Conservation (phyloP, 495 filamentous ascomycete genomes). For the Clavariopsis aquatica region DNA sequence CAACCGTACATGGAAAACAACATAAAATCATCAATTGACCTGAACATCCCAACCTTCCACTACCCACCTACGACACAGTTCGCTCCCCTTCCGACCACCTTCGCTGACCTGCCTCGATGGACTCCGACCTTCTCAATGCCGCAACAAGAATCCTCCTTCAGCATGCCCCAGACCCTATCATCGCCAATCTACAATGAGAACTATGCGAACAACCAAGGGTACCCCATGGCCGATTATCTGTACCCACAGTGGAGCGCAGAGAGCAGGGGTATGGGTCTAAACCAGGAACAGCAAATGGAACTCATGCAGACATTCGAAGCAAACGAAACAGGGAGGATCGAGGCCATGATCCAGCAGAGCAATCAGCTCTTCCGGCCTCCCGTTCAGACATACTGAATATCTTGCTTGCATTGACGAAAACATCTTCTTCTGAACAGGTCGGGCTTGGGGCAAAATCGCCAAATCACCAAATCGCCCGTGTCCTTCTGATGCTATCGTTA, state of each 20-base stretch:
- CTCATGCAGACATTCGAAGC: conserved; percentile 47
- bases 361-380: conserved; percentile 34
- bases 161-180: conserved; percentile 25
- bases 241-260: conserved; percentile 36
- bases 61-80: conserved; percentile 41
- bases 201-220: conserved; percentile 32
- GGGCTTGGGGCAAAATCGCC: too few species aligned
- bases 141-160: conserved; percentile 30
- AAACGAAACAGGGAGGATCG: conserved; percentile 38
- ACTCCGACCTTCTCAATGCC: conserved; percentile 36
- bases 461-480: too few species aligned
- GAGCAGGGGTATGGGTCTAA: conserved; percentile 40
- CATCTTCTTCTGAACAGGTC: too few species aligned
- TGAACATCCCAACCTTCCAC: conserved; percentile 19
- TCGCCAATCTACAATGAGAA: conserved; percentile 34
- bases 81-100: conserved; percentile 41
- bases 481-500: too few species aligned
- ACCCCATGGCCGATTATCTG: conserved; percentile 35
- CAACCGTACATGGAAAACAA: conserved; percentile 26
- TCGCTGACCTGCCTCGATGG: conserved; percentile 41
- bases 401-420: neutral
- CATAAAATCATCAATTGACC: conserved; percentile 23
- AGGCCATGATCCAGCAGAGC: conserved; percentile 40
- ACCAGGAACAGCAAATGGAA: conserved; percentile 45
- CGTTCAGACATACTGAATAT: conserved; percentile 21